phyloP scores from a whole-genome alignment of 495 filamentous ascomycete species.

The Trichoderma orchidacearum region DNA sequence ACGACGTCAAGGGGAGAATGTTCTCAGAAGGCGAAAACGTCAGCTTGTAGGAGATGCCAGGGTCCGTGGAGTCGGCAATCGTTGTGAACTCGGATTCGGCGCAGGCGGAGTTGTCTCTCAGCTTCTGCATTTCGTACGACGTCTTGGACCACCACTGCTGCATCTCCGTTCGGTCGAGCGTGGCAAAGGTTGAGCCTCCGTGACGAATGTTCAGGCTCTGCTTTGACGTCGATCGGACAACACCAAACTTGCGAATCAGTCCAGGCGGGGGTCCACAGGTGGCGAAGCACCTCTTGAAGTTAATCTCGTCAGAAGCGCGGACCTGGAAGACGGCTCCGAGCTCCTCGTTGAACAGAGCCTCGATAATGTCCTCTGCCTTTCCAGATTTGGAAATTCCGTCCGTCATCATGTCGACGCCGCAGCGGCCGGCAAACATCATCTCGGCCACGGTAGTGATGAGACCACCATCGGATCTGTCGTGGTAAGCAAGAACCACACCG shows the following conservation, averaged over 20 bases:
- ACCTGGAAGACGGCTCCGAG: conserved; percentile 97
- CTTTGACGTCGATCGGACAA: conserved; percentile 51
- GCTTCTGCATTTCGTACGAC: conserved; percentile 80
- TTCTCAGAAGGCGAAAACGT: conserved; percentile 71
- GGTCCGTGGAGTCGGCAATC: conserved; percentile 63
- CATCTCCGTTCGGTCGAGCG: conserved; percentile 53
- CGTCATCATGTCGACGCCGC: conserved; percentile 74
- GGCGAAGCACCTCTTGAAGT: conserved; percentile 83
- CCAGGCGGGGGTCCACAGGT: conserved; percentile 77
- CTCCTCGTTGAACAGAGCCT: conserved; percentile 87
- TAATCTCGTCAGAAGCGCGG: conserved; percentile 63
- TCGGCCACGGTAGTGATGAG: conserved; percentile 83
- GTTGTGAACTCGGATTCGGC: conserved; percentile 74
- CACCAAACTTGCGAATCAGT: conserved; percentile 70
- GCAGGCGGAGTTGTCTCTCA: conserved; percentile 77
- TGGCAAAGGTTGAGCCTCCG: conserved; percentile 51
- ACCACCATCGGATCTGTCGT: conserved; percentile 89
- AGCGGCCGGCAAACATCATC: conserved; percentile 97
- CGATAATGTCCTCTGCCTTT: conserved; percentile 48
- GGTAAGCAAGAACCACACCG: conserved; percentile 84
- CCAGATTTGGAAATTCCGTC: conserved; percentile 49
- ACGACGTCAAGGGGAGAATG: conserved; percentile 54
- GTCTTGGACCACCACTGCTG: conserved; percentile 84
- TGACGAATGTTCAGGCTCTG: conserved; percentile 68
- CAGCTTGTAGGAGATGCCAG: conserved; percentile 75